Percentiles rank a stretch among this genome's conserved stretches.
Evolutionary conservation across 2,329 filamentous ascomycete genomes (phyloP).

Genomic region (Venturia nashicola): DNA sequence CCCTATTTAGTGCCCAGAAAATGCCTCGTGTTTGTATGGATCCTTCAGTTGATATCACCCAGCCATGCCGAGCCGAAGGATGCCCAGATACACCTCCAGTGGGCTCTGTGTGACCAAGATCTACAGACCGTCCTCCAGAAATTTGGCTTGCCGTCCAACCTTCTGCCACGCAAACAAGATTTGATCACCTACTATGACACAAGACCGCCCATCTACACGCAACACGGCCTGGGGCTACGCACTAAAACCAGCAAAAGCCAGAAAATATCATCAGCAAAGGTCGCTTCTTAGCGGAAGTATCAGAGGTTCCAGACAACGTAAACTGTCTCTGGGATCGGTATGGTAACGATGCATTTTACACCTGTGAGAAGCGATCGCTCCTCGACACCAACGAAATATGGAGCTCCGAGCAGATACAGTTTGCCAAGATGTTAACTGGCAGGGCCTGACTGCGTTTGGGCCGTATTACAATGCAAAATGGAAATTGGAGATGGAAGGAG

Average conservation of each 20-base stretch:
- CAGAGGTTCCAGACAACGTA: background rate
- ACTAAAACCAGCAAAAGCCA: background rate
- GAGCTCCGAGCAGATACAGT: background rate
- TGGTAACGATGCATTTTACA: background rate
- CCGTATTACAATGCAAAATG: background rate
- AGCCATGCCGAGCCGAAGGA: background rate
- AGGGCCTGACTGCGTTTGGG: background rate
- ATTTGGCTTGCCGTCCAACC: background rate
- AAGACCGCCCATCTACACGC: background rate
- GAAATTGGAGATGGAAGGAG: background rate
- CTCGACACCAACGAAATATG: background rate
- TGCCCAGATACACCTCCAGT: background rate
- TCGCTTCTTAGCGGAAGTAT: background rate
- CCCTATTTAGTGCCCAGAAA: background rate
- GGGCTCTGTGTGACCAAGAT: background rate
- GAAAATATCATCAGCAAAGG: background rate
- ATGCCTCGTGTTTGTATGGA: background rate
- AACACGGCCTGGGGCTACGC: background rate
- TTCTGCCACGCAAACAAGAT: background rate
- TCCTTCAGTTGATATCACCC: background rate
- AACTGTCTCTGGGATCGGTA: background rate
- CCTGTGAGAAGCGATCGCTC: background rate
- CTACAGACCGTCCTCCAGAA: background rate
- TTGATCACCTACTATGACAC: background rate
- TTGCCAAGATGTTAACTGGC: background rate